These are phyloP conservation scores for Pichia sp. DNA, from an alignment of 1,139 yeast genomes.

Conservation along the genomic window DNA sequence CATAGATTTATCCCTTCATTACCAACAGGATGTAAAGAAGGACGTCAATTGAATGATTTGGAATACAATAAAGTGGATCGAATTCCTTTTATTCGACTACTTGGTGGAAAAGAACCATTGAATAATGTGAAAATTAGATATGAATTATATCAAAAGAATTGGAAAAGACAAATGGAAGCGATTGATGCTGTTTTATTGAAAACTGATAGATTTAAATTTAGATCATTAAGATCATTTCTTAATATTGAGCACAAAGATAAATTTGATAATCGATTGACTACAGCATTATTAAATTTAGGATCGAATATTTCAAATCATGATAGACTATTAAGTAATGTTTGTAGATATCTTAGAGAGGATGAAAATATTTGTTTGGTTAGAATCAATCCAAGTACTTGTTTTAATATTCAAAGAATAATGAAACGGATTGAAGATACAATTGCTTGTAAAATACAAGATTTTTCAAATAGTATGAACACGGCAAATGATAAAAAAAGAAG, in stretches of 20 bases:
- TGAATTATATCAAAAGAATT: conserved; percentile 35
- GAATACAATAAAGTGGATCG: conserved; percentile 10
- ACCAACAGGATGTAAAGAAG: conserved; percentile 18
- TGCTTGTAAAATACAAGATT: conserved; percentile 9
- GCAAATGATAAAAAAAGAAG: not conserved
- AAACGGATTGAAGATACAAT: conserved; percentile 14
- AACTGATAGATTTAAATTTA: conserved; percentile 37
- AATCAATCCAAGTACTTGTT: conserved; percentile 22
- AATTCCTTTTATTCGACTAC: conserved; percentile 35
- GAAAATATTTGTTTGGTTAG: conserved; percentile 20
- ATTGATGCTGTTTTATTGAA: conserved; percentile 37
- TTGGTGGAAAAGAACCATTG: conserved; percentile 38
- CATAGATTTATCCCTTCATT: not conserved
- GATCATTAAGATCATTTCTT: conserved; percentile 33
- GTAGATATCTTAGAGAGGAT: conserved; percentile 25
- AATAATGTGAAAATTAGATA: conserved; percentile 35
- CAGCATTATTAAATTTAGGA: conserved; percentile 46
- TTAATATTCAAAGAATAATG: conserved; percentile 13
- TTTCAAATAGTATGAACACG: not conserved
- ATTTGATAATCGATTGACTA: conserved; percentile 31
- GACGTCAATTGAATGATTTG: conserved; percentile 13
- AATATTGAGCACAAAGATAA: conserved; percentile 9
- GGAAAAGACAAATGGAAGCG: conserved; percentile 36
- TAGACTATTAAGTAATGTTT: conserved; percentile 41
- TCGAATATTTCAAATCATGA: conserved; percentile 54